Base-by-base conservation (phyloP, 768 basidiomycete genomes). In the Russula abietina region DNA sequence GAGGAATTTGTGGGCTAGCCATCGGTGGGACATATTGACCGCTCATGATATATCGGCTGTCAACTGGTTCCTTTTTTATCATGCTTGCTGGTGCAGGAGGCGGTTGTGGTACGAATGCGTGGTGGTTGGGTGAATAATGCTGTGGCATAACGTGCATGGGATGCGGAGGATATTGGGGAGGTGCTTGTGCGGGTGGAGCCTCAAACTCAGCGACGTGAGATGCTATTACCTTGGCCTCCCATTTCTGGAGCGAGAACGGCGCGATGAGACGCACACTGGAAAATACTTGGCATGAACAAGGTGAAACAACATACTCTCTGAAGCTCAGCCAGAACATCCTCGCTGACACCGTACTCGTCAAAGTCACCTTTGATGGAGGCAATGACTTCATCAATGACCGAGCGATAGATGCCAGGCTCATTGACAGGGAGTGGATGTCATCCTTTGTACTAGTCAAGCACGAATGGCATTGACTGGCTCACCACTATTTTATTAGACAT, bases 401-500 rank as follows among this genome's bases (percentile, higher is more conserved):
- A 74, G 67, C 96, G 91, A 76, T 99, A 99, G 70, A 92, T 89
- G 69, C 75, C 71, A 73, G 93, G 93, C 93, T 95, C 86, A 83
- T 81, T 75, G 61, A 68, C 67, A 54, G 76, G 71, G 76, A 75
- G 71, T 74, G 76, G 74, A 78, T 70, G 84, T 81, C 77, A 79
- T 78, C 76, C 69, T 72, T 66, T 73, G 76, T 73, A 79, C 81
- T 83, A 83, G 81, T 79, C 76, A 64, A 73, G 74, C 77, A 75
- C 76, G 75, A 76, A 76, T 76, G 80, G 76, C 78, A 75, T 82
- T 82, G 85, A 83, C 81, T 78, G 85, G 88, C 90, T 91, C 83
- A 94, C 93, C 86, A 96, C 93, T 81, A 93, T 92, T 82, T 95
- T 95, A 88, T 96, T 96, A 65, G 93, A 94, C 93, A 95, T 96